Base-by-base conservation (phyloP, 495 filamentous ascomycete species). In the Penicillium tannophilum region DNA sequence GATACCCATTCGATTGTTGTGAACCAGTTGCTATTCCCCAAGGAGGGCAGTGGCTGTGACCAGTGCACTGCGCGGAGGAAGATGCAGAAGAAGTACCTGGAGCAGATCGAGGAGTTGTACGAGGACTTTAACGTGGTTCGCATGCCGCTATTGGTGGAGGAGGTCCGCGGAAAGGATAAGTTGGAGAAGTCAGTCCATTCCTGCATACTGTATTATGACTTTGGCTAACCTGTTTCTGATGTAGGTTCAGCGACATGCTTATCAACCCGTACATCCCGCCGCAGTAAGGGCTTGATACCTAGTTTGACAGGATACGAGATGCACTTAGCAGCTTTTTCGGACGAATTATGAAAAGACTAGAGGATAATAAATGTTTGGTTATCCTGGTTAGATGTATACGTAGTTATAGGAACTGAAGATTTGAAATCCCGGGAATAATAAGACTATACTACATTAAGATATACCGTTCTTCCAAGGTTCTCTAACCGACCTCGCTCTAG, bases 61-160 rank as follows among this genome's bases (percentile, higher is more conserved):
- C 94, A 99, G 78, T 99, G 94, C 74, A 97, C 91, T 66, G 90
- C 94, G 28, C 80, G 94, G 55, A 82, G 93, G 66, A 92, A 92
- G 78, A 99, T 99, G 94, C 94, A 99, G 80, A 95, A 93, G 86
- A 99, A 99, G 75, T 99, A 99, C 68, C 79, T 99, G 23, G 93
- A 97, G 65, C 94, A 99, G 79, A 98, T 98, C 60, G 92, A 96
- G 76, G 95, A 99, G 79, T 75, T 99, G 50, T 99, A 99, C 66
- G 93, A 97, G 62, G 94, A 99, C 71, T 99, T 99, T 74, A 97
- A 99, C 72, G 93, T 99, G 33, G 93, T 99, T 46, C 92, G 91
- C 78, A 97, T 97, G 90, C 94, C 94, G 20, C 75, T 98, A 62
- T 75, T 99, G 65, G 90, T 94, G 3, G 93, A 98, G 72, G 94